Evolutionary conservation across 1,284 basidiomycete genomes (phyloP).

Genomic region (Cryptococcus neoformans): DNA sequence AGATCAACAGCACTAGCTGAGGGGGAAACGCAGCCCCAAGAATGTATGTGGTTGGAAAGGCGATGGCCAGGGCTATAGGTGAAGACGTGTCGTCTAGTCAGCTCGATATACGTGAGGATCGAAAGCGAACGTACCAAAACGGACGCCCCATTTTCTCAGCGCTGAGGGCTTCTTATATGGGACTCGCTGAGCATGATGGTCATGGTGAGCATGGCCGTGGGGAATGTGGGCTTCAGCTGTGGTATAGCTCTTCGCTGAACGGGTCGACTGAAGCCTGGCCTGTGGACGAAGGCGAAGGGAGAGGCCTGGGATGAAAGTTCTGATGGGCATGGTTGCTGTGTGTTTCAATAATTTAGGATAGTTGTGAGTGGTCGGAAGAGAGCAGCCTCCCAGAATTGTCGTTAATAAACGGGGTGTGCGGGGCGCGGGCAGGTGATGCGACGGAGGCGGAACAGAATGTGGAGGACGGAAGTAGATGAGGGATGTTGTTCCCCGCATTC

Average conservation of each 20-base stretch:
- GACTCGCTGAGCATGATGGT: not conserved
- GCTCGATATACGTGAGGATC: not conserved
- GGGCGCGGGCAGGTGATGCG: too few species aligned
- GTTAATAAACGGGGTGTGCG: too few species aligned
- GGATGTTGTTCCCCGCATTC: too few species aligned
- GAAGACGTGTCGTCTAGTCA: not conserved
- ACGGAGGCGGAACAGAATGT: too few species aligned
- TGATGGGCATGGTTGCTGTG: not conserved
- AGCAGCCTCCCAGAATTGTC: too few species aligned
- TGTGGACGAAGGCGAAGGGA: not conserved
- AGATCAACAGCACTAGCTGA: conserved; percentile 59
- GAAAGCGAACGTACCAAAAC: conserved; percentile 18
- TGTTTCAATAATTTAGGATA: too few species aligned
- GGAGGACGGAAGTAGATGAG: too few species aligned
- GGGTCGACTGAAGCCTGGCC: not conserved
- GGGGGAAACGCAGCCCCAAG: conserved; percentile 65
- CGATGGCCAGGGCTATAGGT: conserved; percentile 30
- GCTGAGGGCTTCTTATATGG: conserved; percentile 9
- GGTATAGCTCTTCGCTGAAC: not conserved
- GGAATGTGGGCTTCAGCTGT: not conserved
- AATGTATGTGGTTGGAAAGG: conserved; percentile 41
- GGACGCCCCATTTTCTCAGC: conserved; percentile 21
- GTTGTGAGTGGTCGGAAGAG: too few species aligned
- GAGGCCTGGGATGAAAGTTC: not conserved
- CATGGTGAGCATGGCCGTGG: not conserved